phyloP scores from a whole-genome alignment of 768 basidiomycete species.

The Fistulinella prunicolor region DNA sequence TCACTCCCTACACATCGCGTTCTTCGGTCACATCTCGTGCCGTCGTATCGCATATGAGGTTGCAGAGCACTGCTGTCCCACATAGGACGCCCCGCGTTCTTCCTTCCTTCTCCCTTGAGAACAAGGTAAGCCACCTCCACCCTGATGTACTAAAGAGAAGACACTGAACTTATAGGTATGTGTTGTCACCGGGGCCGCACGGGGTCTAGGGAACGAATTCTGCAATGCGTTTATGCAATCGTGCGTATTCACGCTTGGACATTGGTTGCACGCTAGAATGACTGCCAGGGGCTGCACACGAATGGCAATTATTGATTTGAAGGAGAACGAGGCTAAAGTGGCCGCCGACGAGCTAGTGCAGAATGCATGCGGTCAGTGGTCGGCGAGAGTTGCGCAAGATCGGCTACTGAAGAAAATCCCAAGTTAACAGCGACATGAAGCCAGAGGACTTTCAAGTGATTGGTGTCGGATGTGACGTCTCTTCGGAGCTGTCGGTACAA shows the following conservation, averaged over 20 bases:
- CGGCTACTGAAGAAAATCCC: conserved; percentile 30
- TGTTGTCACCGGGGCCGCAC: conserved; percentile 89
- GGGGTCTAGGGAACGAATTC: conserved; percentile 88
- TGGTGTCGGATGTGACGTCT: conserved; percentile 85
- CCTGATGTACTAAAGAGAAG: neutral
- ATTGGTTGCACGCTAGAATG: conserved; percentile 3
- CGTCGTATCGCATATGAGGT: conserved; percentile 9
- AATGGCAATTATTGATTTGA: conserved; percentile 81
- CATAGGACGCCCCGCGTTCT: conserved; percentile 47
- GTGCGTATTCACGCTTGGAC: conserved; percentile 34
- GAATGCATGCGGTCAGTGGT: conserved; percentile 47
- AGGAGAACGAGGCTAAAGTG: conserved; percentile 58
- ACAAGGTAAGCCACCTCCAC: conserved; percentile 50
- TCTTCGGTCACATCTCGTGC: conserved; percentile 13
- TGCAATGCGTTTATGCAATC: conserved; percentile 87
- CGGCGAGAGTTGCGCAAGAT: conserved; percentile 19
- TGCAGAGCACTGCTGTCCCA: conserved; percentile 28
- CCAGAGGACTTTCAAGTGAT: conserved; percentile 61
- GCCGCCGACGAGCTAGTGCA: conserved; percentile 69
- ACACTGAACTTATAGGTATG: conserved; percentile 56
- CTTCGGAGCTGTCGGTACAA: conserved; percentile 76
- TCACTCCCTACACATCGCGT: conserved; percentile 15
- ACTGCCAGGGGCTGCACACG: conserved; percentile 68
- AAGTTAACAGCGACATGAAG: conserved; percentile 55
- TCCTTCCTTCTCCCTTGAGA: conserved; percentile 73